Conservation (phyloP, 179 eudicot species). For the Patellifolia procumbens region DNA sequence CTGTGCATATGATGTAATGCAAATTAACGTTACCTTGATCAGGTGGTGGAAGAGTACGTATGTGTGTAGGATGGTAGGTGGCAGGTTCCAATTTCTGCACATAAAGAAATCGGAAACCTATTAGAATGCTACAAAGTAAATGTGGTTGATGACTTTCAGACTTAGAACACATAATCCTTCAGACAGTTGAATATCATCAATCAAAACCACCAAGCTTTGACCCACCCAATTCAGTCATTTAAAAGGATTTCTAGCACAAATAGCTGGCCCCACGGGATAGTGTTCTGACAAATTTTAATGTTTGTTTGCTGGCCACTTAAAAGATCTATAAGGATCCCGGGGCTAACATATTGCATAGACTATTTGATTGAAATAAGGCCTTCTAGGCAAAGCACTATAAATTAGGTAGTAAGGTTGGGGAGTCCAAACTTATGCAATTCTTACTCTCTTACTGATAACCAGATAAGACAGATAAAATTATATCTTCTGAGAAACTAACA, state of each 20-base stretch:
- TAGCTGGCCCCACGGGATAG: background rate
- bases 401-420: background rate
- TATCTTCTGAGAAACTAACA: background rate
- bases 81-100: slow-evolving; percentile 61
- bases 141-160: background rate
- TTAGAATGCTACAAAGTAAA: slow-evolving; percentile 10
- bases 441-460: background rate
- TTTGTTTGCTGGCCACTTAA: background rate
- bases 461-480: background rate
- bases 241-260: background rate
- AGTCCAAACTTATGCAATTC: background rate
- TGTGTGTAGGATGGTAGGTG: slow-evolving; percentile 86
- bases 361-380: background rate
- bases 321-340: background rate
- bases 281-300: background rate
- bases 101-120: slow-evolving; percentile 1
- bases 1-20: background rate
- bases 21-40: slow-evolving; percentile 60
- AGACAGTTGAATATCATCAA: background rate
- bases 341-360: background rate
- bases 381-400: background rate
- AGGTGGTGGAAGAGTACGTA: slow-evolving; percentile 79
- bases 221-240: background rate
- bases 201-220: background rate
- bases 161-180: background rate